Conservation (phyloP, 2,329 filamentous ascomycete species). For the Cadophora luteo-olivacea region DNA sequence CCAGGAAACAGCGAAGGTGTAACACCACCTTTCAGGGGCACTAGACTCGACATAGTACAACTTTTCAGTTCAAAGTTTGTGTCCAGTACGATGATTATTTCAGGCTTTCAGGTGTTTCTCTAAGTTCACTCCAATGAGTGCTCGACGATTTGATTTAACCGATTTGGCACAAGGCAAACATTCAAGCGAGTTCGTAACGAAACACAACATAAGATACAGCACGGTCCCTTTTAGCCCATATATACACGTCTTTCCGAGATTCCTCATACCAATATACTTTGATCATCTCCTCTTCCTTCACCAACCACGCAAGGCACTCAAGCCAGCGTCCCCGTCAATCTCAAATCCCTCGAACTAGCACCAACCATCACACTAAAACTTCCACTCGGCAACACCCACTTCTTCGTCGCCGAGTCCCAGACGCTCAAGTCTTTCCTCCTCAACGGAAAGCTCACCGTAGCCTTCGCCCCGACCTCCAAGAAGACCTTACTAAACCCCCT, state of each 20-base stretch:
- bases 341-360: conserved; percentile 39
- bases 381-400: conserved; percentile 56
- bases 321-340: conserved; percentile 32
- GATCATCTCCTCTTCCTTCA: not conserved
- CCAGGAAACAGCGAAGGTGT: no score
- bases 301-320: not conserved
- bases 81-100: no score
- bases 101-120: no score
- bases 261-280: not conserved
- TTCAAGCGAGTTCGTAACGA: no score
- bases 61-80: no score
- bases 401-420: conserved; percentile 66
- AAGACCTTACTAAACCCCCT: conserved; percentile 67
- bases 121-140: no score
- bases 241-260: not conserved
- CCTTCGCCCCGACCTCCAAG: conserved; percentile 54
- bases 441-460: conserved; percentile 51
- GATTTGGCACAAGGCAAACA: no score
- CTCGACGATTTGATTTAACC: no score
- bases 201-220: not conserved
- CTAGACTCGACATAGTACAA: no score
- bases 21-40: no score
- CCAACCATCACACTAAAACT: conserved; percentile 37
- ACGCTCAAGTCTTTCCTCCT: conserved; percentile 58
- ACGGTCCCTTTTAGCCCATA: not conserved